These are phyloP conservation scores for Penicillium dipodomyicola DNA, from an alignment of 495 filamentous ascomycete species.

Conservation along the genomic window DNA sequence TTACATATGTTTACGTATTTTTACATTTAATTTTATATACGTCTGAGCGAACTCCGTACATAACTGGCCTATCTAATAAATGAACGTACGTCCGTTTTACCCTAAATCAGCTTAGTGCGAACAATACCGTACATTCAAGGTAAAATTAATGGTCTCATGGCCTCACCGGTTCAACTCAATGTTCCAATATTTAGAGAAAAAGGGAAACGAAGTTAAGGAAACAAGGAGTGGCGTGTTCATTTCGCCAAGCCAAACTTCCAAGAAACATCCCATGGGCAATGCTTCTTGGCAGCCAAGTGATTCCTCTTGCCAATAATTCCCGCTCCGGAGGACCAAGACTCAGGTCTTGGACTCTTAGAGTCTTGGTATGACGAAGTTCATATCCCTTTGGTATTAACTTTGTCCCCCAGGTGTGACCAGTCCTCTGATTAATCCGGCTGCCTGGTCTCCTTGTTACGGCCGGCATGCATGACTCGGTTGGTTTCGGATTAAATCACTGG, in stretches of 20 bases:
- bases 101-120: constrained; percentile 2
- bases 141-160: neutral
- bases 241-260: constrained; percentile 20
- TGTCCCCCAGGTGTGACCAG: neutral
- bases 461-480: constrained; percentile 8
- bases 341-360: constrained; percentile 13
- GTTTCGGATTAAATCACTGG: neutral
- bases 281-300: constrained; percentile 35
- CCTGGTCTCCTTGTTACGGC: constrained; percentile 1
- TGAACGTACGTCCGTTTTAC: neutral
- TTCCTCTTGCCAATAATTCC: constrained; percentile 33
- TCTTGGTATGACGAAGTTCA: constrained; percentile 15
- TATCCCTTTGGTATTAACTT: constrained; percentile 1
- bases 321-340: constrained; percentile 29
- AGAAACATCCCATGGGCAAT: constrained; percentile 18
- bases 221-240: neutral
- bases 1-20: no score
- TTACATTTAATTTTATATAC: no score
- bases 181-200: neutral
- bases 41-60: no score
- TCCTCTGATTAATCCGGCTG: constrained; percentile 11
- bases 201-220: neutral
- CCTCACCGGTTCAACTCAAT: neutral
- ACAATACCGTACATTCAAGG: neutral
- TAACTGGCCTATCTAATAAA: neutral